Evolutionary conservation across 371 early-diverging fungal species (phyloP).

Genomic region (Mortierella sp.): DNA sequence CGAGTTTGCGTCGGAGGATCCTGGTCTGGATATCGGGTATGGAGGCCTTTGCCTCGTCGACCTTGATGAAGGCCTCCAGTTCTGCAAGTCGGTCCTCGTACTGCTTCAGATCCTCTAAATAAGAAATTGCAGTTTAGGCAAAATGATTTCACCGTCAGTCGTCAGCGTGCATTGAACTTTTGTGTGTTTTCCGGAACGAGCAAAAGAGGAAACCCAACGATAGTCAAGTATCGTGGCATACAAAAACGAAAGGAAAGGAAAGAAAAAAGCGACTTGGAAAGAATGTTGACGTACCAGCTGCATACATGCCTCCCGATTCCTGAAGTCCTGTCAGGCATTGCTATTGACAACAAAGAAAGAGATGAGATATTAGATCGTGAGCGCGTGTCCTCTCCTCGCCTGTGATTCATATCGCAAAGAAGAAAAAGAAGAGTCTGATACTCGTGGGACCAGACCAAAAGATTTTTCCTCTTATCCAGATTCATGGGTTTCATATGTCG

Average conservation of each 20-base stretch:
- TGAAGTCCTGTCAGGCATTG: slow-evolving; percentile 79
- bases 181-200: not conserved
- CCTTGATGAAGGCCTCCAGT: slow-evolving; percentile 69
- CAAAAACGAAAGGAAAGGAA: not conserved
- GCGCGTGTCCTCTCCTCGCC: not conserved
- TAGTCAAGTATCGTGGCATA: no score
- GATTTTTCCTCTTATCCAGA: not conserved
- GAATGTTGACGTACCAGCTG: slow-evolving; percentile 31
- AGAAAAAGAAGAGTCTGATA: slow-evolving; percentile 3
- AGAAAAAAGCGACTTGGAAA: no score
- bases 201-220: slow-evolving; percentile 16
- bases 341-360: slow-evolving; percentile 48
- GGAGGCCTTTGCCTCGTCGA: slow-evolving; percentile 60
- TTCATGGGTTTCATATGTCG: no score
- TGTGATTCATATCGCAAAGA: not conserved
- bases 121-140: slow-evolving; percentile 6
- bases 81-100: slow-evolving; percentile 72
- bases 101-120: slow-evolving; percentile 69
- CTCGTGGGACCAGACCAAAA: not conserved
- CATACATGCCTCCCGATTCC: slow-evolving; percentile 74
- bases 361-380: not conserved
- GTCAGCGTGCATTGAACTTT: slow-evolving; percentile 9
- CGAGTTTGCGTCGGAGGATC: slow-evolving; percentile 69
- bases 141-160: slow-evolving; percentile 4
- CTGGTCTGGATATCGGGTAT: slow-evolving; percentile 63